These are phyloP conservation scores for Nannochloropsis salina DNA, from an alignment of 108 stramenopile genomes.

Conservation along the genomic window DNA sequence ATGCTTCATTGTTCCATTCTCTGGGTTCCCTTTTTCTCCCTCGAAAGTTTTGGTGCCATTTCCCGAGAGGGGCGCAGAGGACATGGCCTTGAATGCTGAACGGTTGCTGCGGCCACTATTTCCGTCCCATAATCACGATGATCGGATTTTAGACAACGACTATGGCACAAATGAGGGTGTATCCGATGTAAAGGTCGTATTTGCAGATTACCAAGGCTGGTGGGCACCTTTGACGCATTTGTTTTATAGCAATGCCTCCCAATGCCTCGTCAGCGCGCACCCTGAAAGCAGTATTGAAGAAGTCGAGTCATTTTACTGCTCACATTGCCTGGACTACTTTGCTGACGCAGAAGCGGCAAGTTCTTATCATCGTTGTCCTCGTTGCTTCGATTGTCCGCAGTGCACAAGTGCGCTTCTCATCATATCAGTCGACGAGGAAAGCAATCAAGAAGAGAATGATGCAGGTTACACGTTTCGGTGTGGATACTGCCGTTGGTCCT, in stretches of 20 bases:
- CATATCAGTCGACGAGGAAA: neutral
- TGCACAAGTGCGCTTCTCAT: neutral
- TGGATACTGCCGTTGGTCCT: neutral
- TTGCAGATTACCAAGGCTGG: neutral
- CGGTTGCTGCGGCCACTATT: slow-evolving; percentile 11
- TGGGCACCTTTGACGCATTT: neutral
- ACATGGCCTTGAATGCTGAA: slow-evolving; percentile 17
- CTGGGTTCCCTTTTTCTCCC: neutral
- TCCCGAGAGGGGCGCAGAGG: too few species aligned
- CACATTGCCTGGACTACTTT: neutral
- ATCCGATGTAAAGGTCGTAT: neutral
- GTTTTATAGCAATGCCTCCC: neutral
- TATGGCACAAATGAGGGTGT: neutral
- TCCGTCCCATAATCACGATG: neutral
- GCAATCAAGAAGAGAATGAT: neutral
- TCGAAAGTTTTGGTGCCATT: neutral
- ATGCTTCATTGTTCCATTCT: neutral
- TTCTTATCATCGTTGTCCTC: neutral
- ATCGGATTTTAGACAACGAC: neutral
- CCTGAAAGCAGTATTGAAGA: neutral
- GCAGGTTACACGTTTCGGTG: neutral
- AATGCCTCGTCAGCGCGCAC: neutral
- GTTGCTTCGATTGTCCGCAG: slow-evolving; percentile 6
- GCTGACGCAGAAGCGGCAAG: neutral
- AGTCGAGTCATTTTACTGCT: slow-evolving; percentile 26